A percentile compares a stretch with the other conserved stretches of the same genome.
phyloP scores from a whole-genome alignment of 345 rosid species.

The Barbarea vulgaris region DNA sequence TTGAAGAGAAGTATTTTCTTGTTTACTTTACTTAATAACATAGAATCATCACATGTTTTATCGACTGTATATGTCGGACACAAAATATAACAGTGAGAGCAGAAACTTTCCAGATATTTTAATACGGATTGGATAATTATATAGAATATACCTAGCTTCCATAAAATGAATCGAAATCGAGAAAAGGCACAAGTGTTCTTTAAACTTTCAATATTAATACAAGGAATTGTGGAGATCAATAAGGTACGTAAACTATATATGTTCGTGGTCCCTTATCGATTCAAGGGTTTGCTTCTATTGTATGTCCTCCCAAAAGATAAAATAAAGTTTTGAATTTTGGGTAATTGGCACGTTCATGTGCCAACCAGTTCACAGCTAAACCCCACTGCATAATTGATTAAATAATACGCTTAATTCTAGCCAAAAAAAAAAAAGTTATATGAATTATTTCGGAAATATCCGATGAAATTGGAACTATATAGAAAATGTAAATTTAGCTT shows the following conservation, averaged over 20 bases:
- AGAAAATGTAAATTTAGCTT: neutral
- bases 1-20: neutral
- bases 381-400: conserved; percentile 17
- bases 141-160: neutral
- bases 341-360: conserved; percentile 36
- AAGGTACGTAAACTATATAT: conserved; percentile 25
- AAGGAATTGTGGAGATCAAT: conserved; percentile 29
- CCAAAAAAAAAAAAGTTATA: neutral
- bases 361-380: conserved; percentile 42
- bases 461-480: neutral
- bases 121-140: neutral
- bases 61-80: neutral
- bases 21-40: neutral
- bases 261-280: conserved; percentile 36
- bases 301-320: conserved; percentile 22
- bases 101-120: neutral
- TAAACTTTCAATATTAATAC: neutral
- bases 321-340: conserved; percentile 25
- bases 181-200: neutral
- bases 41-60: neutral
- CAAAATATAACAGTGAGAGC: neutral
- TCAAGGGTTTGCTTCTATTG: conserved; percentile 26
- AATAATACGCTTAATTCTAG: neutral
- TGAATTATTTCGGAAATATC: neutral
- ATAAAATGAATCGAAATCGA: neutral